Evolutionary conservation across 2,329 filamentous ascomycete species (phyloP), one percentile per base, ranked within the genome.

Genomic region (Cercospora sp.): DNA sequence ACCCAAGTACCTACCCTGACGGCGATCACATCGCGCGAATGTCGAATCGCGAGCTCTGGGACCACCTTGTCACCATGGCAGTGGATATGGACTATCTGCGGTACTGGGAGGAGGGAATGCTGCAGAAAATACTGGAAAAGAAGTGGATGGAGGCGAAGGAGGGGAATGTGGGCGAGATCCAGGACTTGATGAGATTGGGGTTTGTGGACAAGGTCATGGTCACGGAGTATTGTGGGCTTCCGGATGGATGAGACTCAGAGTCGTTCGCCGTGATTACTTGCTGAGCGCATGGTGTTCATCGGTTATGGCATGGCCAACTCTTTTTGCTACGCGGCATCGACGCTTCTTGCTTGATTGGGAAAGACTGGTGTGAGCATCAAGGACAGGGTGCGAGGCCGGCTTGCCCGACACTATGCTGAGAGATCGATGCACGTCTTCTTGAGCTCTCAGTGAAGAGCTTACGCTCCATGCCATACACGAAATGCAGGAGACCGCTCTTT

Each of bases 131-230:
- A 31, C 18, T 64, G 61, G 18, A 45, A n/a, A 20, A 53, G 31
- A 68, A 68, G 66, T 68, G 66, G 66, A 5, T 2, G 20, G 16
- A 31, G 23, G 66, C 66, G 9, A 33, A 26, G 42, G 18, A 57
- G 10, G 66, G 66, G n/a, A 58, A 61, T 7, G 61, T 55, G 23
- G 5, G n/a, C 6, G 66, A 68, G 57, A 64, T 68, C 51, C 2
- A 33, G 20, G 61, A 45, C 31, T 55, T 68, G 31, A n/a, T 64
- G 61, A 42, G 40, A 16, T 31, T 68, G 23, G 57, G 57, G 7
- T 68, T 55, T 26, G 48, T 68, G 42, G 48, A 61, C 30, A 60
- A 55, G 62, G 57, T 45, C 3, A 60, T 64, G 66, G 66, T 64
- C 4, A 31, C 18, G 13, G 36, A 61, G 40, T 18, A 62, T 28